Conservation (phyloP, 1,284 basidiomycete species). For the Boletellus sp. region DNA sequence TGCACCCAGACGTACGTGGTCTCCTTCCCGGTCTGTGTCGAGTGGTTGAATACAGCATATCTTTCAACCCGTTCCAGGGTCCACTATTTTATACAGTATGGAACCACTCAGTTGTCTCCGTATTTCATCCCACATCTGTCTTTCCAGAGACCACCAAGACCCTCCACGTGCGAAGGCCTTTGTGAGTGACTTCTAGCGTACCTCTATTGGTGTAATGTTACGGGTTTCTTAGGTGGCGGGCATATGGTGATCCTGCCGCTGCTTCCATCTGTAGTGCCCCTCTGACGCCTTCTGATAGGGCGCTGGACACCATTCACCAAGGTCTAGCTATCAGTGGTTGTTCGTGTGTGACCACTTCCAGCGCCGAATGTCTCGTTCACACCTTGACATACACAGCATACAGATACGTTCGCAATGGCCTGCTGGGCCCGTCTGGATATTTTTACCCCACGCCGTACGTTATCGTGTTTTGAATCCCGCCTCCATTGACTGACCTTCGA, state of each 20-base stretch:
- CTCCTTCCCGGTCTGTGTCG: not conserved
- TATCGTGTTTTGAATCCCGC: too few relatives aligned
- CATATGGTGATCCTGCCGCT: not conserved
- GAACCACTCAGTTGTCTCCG: not conserved
- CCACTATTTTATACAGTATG: not conserved
- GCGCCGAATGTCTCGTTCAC: too few relatives aligned
- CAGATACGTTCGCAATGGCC: too few relatives aligned
- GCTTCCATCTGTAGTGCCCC: not conserved
- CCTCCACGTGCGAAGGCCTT: not conserved
- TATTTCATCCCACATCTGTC: not conserved
- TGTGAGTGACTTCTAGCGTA: not conserved
- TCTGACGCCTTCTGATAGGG: too few relatives aligned
- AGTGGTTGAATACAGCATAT: too few relatives aligned
- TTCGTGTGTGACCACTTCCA: too few relatives aligned
- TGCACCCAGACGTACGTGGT: conserved; percentile 8
- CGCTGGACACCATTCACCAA: not conserved
- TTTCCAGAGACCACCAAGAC: not conserved
- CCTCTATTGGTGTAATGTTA: too few relatives aligned
- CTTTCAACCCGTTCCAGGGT: too few relatives aligned
- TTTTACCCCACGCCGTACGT: too few relatives aligned
- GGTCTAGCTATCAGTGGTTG: not conserved
- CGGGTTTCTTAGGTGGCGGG: not conserved
- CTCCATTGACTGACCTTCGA: too few relatives aligned
- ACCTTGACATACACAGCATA: too few relatives aligned
- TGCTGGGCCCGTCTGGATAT: too few relatives aligned